Evolutionary conservation across 2,329 filamentous ascomycete genomes (phyloP).

Genomic region (Aspergillus fischeri): DNA sequence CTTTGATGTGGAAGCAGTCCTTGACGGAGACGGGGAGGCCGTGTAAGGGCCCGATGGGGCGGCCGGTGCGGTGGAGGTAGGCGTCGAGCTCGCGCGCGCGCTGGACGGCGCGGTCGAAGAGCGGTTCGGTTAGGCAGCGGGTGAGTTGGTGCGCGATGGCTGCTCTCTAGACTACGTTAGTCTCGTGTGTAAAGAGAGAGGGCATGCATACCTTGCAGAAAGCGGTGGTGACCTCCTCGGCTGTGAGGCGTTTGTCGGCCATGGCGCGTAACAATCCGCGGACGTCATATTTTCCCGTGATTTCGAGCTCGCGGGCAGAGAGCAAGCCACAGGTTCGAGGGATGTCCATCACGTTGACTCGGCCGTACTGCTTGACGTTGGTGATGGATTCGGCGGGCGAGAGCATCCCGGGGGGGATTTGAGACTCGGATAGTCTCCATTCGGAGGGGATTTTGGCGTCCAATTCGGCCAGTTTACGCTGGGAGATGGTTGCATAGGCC

Average conservation of each 20-base stretch:
- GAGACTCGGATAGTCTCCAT: slow-evolving; percentile 34
- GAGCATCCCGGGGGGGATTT: slow-evolving; percentile 33
- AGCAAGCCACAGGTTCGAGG: slow-evolving; percentile 53
- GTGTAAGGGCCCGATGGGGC: slow-evolving; percentile 55
- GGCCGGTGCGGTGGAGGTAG: slow-evolving; percentile 36
- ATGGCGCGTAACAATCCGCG: slow-evolving; percentile 36
- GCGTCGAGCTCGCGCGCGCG: slow-evolving; percentile 48
- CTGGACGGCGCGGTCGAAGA: slow-evolving; percentile 48
- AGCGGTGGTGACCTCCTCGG: slow-evolving; percentile 47
- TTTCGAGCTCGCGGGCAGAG: slow-evolving; percentile 47
- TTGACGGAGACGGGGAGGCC: slow-evolving; percentile 56
- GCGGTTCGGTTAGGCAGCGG: slow-evolving; percentile 50
- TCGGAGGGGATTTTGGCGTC: slow-evolving; percentile 36
- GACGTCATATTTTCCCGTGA: slow-evolving; percentile 53
- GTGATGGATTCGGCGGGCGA: slow-evolving; percentile 34
- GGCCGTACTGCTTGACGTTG: slow-evolving; percentile 27
- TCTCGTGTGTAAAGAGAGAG: too few species aligned
- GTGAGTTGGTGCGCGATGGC: slow-evolving; percentile 40
- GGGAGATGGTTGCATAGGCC: slow-evolving; percentile 31
- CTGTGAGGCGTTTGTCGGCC: slow-evolving; percentile 29
- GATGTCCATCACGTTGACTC: slow-evolving; percentile 44
- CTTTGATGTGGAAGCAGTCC: slow-evolving; percentile 43
- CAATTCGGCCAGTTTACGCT: slow-evolving; percentile 37
- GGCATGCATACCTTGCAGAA: slow-evolving; percentile 47
- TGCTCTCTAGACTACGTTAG: slow-evolving; percentile 19